phyloP scores from a whole-genome alignment of 768 basidiomycete species.

The Polyporus arcularius region DNA sequence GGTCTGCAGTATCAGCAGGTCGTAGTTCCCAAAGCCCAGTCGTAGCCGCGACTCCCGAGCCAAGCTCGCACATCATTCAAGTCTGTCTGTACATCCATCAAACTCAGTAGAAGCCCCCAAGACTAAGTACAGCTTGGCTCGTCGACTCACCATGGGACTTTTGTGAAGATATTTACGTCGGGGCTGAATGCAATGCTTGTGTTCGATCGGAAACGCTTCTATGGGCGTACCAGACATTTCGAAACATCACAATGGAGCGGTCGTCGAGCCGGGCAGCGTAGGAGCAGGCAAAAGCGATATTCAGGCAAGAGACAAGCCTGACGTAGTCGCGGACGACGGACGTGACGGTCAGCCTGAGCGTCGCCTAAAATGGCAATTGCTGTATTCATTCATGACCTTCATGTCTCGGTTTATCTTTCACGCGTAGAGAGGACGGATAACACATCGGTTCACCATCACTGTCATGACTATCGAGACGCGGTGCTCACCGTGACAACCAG shows the following conservation, averaged over 20 bases:
- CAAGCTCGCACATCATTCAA: no score
- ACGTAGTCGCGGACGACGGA: no score
- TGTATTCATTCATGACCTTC: neutral
- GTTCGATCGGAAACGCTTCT: constrained; percentile 34
- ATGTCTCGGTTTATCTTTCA: no score
- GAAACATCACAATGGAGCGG: neutral
- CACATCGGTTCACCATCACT: no score
- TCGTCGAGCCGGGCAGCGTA: neutral
- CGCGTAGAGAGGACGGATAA: no score
- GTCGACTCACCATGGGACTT: constrained; percentile 29
- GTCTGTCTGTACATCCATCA: constrained; percentile 27
- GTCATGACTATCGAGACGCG: no score
- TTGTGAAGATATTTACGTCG: constrained; percentile 38
- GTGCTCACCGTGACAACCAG: no score
- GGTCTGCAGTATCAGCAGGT: no score
- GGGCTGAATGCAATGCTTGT: constrained; percentile 31
- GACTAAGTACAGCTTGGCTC: neutral
- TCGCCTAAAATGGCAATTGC: neutral
- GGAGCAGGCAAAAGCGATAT: neutral
- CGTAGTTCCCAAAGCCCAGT: no score
- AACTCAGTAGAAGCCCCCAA: neutral
- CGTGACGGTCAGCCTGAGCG: neutral
- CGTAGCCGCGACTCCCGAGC: no score
- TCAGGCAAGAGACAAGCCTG: neutral
- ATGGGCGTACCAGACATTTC: constrained; percentile 21